Evolutionary conservation across 2,329 filamentous ascomycete genomes (phyloP), one percentile per base, ranked within the genome.

Genomic region (Fusarium napiforme): DNA sequence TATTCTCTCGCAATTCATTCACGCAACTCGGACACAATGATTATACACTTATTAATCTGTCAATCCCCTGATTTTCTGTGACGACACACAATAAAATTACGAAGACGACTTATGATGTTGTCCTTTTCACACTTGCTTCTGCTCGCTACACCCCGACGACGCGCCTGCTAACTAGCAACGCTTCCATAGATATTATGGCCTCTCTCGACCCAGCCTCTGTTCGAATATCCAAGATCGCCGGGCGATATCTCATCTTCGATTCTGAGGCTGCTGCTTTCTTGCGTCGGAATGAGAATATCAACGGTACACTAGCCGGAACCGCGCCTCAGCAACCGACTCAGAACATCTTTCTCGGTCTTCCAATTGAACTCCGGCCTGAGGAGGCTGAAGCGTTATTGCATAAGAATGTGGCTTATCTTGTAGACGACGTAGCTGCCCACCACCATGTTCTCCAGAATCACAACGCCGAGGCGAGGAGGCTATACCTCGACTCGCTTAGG

Each of bases 251-350:
- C 69, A 87, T 99, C 75, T 98, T 98, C 86, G 94, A 97, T 81
- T 90, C 94, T 77, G 90, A 95, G 79, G 90, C 91, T 73, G 92
- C 95, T 68, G 91, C 93, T 77, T 89, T 92, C 81, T 87, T 97
- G 71, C 93, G 96, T 74, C 91, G 93, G 71, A 86, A 90, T 77
- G 89, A 97, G 84, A 91, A 94, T 81, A 94, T 97, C 77, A 95
- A 93, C 79, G 95, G 95, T 72, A 92, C 96, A 37, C 87, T 97
- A 62, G 91, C 93, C 67, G 96, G 96, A 64, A 95, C 93, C 12
- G 90, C 97, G 36, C 96, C 96, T 4, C 95, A 98, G 83, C 92
- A 94, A 64, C 95, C 95, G 10, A 96, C 97, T 77, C 96, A 99
- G 83, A 98, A 97, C 83, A 89, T 97, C 65, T 98, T 98, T 80